Evolutionary conservation across 805 yeast genomes (phyloP), one percentile per base, ranked within the genome.

Genomic region (Candida ortonii): DNA sequence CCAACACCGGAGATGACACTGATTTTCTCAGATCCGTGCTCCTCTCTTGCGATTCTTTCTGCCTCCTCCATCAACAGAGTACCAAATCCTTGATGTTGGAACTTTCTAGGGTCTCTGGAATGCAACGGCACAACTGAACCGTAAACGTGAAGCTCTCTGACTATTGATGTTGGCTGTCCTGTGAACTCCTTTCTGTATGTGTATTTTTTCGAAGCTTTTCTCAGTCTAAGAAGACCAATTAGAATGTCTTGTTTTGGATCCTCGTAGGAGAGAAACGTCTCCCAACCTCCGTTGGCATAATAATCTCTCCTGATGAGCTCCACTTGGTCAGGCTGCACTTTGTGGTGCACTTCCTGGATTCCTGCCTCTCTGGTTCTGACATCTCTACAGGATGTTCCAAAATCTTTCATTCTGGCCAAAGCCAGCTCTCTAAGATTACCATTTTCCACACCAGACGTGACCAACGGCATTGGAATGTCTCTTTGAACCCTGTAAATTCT

Each of bases 41-140:
- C 98, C 52, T 88, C 96, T 33, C 79, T 73, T 1, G 98, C 93
- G 41, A 93, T 93, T 46, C 96, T 74, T 52, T 87, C 97, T 3
- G 98, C 98, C 62, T 93, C 98, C 62, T 93, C 97, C 98, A 93
- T 93, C 33, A 93, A 64, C 52, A 93, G 69, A 5, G 98, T 90
- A 44, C 98, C 98, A 59, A 90, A 93, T 14, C 98, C 98, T 69
- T 93, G 98, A 67, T 93, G 98, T 66, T 93, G 98, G 69, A 93
- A 93, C 62, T 93, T 93, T 54, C 96, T 75, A 28, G 98, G 98
- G 62, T 93, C 98, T 48, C 97, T 74, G 3, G 94, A 84, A 59
- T 93, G 98, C 38, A 93, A 64, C 3, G 98, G 97, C 14, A 93
- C 98, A 13, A 89, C 98, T 4, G 95, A 84, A 10, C 98, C 98